Conservation (phyloP, 352 stramenopile species). For the Phytophthora lateralis region DNA sequence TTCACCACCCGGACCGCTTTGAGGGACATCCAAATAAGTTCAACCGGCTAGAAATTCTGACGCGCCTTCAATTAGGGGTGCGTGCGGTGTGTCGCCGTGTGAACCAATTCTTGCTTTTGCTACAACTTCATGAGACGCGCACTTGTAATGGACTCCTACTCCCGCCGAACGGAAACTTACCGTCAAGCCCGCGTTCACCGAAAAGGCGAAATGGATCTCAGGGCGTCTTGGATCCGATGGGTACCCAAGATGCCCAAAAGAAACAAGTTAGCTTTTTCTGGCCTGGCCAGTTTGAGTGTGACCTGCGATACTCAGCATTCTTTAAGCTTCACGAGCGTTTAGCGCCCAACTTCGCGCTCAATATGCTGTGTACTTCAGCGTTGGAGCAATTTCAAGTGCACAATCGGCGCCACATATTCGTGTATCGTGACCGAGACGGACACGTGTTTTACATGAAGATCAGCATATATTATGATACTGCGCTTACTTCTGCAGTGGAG, state of each 20-base stretch:
- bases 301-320: slow-evolving; percentile 75
- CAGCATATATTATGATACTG: slow-evolving; percentile 53
- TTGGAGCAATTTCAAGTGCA: slow-evolving; percentile 91
- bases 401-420: slow-evolving; percentile 87
- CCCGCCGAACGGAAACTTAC: slow-evolving; percentile 41
- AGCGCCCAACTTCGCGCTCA: slow-evolving; percentile 78
- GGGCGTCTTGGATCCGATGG: slow-evolving; percentile 25
- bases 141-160: slow-evolving; percentile 78
- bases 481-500: slow-evolving; percentile 5
- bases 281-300: slow-evolving; percentile 87
- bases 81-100: slow-evolving; percentile 75
- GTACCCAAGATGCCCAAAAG: slow-evolving; percentile 13
- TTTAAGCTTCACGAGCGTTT: slow-evolving; percentile 86
- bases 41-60: slow-evolving; percentile 71
- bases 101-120: slow-evolving; percentile 83
- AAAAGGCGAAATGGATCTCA: slow-evolving; percentile 40
- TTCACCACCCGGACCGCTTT: slow-evolving; percentile 63
- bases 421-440: slow-evolving; percentile 83
- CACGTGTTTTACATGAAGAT: slow-evolving; percentile 93
- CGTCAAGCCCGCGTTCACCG: slow-evolving; percentile 49
- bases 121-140: slow-evolving; percentile 86
- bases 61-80: slow-evolving; percentile 72
- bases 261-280: slow-evolving; percentile 72
- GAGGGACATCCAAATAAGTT: slow-evolving; percentile 25
- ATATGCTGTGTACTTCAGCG: slow-evolving; percentile 82